Percentiles rank a stretch among this genome's conserved stretches.
phyloP scores from a whole-genome alignment of 306 rosid genomes.

The Fagus sylvatica region DNA sequence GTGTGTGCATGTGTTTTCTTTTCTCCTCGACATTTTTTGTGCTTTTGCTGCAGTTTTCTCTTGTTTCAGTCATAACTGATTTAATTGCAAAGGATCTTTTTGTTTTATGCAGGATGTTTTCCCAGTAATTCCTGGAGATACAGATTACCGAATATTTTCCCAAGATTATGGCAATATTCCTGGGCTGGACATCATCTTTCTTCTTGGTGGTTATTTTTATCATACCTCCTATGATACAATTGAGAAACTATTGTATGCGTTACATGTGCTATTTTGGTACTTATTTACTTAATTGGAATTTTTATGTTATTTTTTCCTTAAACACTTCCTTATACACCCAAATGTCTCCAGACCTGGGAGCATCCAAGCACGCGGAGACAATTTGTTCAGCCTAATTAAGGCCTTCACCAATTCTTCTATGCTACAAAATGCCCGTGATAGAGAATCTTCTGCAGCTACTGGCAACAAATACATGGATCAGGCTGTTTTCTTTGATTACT shows the following conservation, averaged over 20 bases:
- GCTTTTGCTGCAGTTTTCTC: slow-evolving; percentile 3
- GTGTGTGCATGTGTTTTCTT: not conserved
- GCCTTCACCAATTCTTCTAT: slow-evolving; percentile 75
- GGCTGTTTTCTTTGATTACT: slow-evolving; percentile 91
- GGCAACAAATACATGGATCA: slow-evolving; percentile 42
- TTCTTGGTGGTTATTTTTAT: slow-evolving; percentile 96
- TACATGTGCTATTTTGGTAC: slow-evolving; percentile 54
- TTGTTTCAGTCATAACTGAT: slow-evolving; percentile 20
- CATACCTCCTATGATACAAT: slow-evolving; percentile 96
- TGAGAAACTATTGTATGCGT: slow-evolving; percentile 86
- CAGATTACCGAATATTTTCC: slow-evolving; percentile 94
- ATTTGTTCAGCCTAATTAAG: slow-evolving; percentile 80
- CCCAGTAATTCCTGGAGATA: slow-evolving; percentile 95
- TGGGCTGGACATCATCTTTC: slow-evolving; percentile 96
- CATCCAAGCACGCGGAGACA: slow-evolving; percentile 98
- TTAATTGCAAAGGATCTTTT: slow-evolving; percentile 20
- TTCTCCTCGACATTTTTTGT: slow-evolving; percentile 6
- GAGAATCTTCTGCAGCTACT: slow-evolving; percentile 42
- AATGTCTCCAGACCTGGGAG: slow-evolving; percentile 86
- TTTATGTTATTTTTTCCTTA: slow-evolving; percentile 26
- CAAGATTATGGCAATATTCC: slow-evolving; percentile 88
- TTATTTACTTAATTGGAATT: slow-evolving; percentile 38
- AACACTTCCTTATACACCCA: slow-evolving; percentile 43
- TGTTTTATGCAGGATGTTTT: slow-evolving; percentile 82
- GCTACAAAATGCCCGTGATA: slow-evolving; percentile 56